Evolutionary conservation across 768 basidiomycete species (phyloP), one percentile per base, ranked within the genome.

Genomic region (Austroboletus eburneus): DNA sequence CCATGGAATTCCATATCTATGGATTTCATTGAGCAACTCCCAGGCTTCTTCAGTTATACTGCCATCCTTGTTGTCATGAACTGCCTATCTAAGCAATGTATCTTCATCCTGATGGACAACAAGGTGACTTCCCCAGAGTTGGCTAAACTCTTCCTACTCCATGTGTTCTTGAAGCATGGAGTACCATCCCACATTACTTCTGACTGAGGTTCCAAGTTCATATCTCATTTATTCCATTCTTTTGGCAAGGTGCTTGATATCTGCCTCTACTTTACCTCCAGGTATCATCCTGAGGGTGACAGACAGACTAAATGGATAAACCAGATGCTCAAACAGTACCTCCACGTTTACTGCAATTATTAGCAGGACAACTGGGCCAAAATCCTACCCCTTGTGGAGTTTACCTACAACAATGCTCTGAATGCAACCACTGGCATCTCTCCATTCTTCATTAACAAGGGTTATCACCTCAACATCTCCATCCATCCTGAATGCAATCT

Each of bases 361-460:
- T 14, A 34, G 33, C 33, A 34, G 14, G 33, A 34, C 33, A 34
- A 34, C 16, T 34, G 45, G 38, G 7, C 33, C 9, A n/a, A 34
- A 16, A 6, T 34, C 33, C 33, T 34, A 5, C 33, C 33, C 5
- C 33, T 34, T 16, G 33, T n/a, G 16, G 33, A 34, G 33, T 71
- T 69, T 41, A 55, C 65, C 0, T 59, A 62, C 45, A 71, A 70
- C 50, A 62, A 63, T 44, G 51, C 56, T 12, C 39, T 51, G 0
- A 49, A 57, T 23, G 47, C 57, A 2, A 49, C 65, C 2, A 70
- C 61, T n/a, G 61, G 62, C 0, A 32, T 65, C 14, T 59, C 64
- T 9, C 69, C 62, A 0, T 69, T 70, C 56, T 64, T 59, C 36
- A 34, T 60, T 5, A 67, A 65, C 50, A 55, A 64, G 36, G 64